A percentile compares a stretch with the other conserved stretches of the same genome.
Conservation (phyloP, 257 asterid species). For the Misopates orontium region DNA sequence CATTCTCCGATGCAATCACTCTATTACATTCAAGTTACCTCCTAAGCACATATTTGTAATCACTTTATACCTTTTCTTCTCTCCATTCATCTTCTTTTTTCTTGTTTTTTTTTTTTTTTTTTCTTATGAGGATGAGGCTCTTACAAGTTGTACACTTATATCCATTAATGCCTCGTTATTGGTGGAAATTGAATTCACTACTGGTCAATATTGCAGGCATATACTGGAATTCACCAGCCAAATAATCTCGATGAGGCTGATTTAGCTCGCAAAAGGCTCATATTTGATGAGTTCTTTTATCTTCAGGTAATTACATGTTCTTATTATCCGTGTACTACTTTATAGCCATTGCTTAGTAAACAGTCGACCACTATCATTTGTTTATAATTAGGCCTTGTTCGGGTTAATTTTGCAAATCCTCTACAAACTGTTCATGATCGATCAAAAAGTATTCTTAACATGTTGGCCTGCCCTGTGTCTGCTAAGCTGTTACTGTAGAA, state of each 20-base stretch:
- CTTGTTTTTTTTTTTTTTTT: no score
- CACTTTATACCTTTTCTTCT: neutral
- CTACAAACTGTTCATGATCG: conserved; percentile 1
- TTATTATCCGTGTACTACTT: conserved; percentile 5
- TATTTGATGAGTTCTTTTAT: conserved; percentile 95
- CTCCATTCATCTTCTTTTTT: no score
- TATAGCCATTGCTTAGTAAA: neutral
- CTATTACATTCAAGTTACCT: conserved; percentile 1
- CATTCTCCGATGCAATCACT: neutral
- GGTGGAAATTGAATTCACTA: conserved; percentile 16
- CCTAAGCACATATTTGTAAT: neutral
- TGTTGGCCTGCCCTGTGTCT: conserved; percentile 4
- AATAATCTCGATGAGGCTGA: conserved; percentile 66
- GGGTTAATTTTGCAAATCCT: conserved; percentile 6
- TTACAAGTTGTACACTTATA: neutral
- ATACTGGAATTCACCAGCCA: conserved; percentile 90
- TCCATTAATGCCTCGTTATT: conserved; percentile 2
- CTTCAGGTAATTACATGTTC: conserved; percentile 63
- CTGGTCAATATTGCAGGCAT: conserved; percentile 62
- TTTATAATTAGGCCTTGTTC: neutral
- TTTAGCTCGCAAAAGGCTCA: conserved; percentile 89
- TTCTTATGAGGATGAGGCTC: no score
- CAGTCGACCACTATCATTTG: neutral
- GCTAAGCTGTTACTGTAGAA: neutral
- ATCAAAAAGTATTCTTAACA: neutral